Evolutionary conservation across 768 basidiomycete genomes (phyloP).

Genomic region (Amanita thiersii): DNA sequence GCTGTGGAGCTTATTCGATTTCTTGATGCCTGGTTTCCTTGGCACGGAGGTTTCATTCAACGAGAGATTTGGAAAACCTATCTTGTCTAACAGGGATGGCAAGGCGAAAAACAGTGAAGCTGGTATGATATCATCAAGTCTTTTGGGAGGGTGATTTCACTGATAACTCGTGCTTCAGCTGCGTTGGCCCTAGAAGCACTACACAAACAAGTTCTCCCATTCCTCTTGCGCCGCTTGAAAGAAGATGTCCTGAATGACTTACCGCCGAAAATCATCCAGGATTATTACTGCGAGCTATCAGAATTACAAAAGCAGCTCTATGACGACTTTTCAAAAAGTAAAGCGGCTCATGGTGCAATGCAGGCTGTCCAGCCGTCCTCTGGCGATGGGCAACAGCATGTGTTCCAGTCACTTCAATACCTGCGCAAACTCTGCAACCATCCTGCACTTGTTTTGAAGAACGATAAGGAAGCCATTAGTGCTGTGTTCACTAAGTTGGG

Average conservation of each 20-base stretch:
- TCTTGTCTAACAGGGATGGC: conserved; percentile 88
- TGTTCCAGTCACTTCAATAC: conserved; percentile 97
- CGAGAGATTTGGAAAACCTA: conserved; percentile 93
- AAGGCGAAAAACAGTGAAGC: conserved; percentile 94
- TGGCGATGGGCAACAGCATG: conserved; percentile 60
- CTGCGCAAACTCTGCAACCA: conserved; percentile 97
- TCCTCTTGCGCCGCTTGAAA: conserved; percentile 91
- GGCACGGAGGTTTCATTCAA: conserved; percentile 95
- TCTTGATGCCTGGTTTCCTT: conserved; percentile 98
- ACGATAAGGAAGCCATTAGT: conserved; percentile 49
- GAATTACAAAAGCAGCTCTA: conserved; percentile 91
- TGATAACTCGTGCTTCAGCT: conserved; percentile 37
- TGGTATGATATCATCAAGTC: conserved; percentile 41
- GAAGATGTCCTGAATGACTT: conserved; percentile 95
- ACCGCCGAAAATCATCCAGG: conserved; percentile 99
- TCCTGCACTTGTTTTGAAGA: conserved; percentile 84
- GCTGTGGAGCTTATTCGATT: conserved; percentile 98
- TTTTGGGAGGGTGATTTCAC: neutral
- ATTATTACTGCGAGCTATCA: conserved; percentile 97
- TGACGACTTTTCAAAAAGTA: conserved; percentile 85
- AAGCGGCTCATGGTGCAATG: conserved; percentile 65
- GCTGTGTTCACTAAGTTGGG: conserved; percentile 51
- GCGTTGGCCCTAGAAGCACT: conserved; percentile 90
- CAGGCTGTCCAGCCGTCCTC: conserved; percentile 21
- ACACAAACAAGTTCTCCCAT: conserved; percentile 99